phyloP scores from a whole-genome alignment of 2,329 filamentous ascomycete species.

The Fusarium pseudograminearum region DNA sequence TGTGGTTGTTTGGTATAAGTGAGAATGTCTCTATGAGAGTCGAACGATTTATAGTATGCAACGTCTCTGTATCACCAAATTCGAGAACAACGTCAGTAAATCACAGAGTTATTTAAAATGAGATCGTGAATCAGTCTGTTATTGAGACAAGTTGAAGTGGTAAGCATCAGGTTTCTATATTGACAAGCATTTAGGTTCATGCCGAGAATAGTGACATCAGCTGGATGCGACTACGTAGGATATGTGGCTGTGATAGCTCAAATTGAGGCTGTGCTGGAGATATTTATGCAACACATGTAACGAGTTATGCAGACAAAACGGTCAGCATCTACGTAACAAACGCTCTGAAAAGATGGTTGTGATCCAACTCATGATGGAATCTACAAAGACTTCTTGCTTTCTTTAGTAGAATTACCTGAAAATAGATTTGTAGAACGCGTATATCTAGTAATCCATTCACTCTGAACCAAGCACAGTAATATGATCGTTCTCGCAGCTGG shows the following conservation, averaged over 20 bases:
- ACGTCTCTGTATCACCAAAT: background rate
- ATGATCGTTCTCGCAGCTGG: too few relatives aligned
- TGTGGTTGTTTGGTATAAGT: background rate
- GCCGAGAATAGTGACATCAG: slow-evolving; percentile 19
- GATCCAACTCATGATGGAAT: too few relatives aligned
- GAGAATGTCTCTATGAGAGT: background rate
- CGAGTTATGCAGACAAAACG: too few relatives aligned
- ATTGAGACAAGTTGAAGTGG: background rate
- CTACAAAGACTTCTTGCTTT: too few relatives aligned
- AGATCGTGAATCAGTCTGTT: background rate
- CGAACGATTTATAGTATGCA: background rate
- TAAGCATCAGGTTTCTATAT: slow-evolving; percentile 10
- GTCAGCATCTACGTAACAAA: too few relatives aligned
- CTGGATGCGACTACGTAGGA: background rate
- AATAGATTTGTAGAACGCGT: too few relatives aligned
- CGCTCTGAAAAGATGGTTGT: too few relatives aligned
- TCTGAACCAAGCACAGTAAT: too few relatives aligned
- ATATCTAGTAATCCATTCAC: too few relatives aligned
- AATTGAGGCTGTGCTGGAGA: too few relatives aligned
- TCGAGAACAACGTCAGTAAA: background rate
- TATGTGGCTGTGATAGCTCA: slow-evolving; percentile 23
- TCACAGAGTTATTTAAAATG: background rate
- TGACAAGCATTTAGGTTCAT: slow-evolving; percentile 7
- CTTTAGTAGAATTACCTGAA: too few relatives aligned
- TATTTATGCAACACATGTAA: too few relatives aligned